Percentiles rank a stretch among this genome's conserved stretches.
Evolutionary conservation across 2,329 filamentous ascomycete genomes (phyloP).

Genomic region (Colletotrichum horii): DNA sequence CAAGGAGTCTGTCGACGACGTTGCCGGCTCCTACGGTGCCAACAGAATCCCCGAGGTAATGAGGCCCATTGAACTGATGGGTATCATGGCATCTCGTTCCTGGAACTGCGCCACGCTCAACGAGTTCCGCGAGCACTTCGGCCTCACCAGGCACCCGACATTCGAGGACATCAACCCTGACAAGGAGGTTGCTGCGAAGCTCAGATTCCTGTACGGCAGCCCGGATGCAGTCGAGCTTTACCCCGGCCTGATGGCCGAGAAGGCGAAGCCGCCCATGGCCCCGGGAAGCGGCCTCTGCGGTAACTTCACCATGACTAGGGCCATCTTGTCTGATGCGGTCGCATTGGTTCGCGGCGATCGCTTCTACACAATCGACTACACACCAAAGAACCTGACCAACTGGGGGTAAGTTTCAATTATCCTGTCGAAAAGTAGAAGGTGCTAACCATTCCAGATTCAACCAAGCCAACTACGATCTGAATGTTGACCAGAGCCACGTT

Average conservation of each 20-base stretch:
- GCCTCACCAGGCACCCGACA: constrained; percentile 56
- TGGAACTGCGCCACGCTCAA: constrained; percentile 67
- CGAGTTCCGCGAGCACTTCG: constrained; percentile 68
- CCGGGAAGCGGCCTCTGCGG: constrained; percentile 54
- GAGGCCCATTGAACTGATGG: constrained; percentile 62
- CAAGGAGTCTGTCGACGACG: constrained; percentile 58
- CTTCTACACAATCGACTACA: constrained; percentile 68
- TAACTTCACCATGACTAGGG: constrained; percentile 51
- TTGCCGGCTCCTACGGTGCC: constrained; percentile 48
- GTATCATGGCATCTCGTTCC: constrained; percentile 61
- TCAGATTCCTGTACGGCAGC: constrained; percentile 60
- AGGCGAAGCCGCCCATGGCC: constrained; percentile 54
- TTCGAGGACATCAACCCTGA: constrained; percentile 66
- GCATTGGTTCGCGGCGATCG: constrained; percentile 67
- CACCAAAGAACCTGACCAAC: constrained; percentile 66
- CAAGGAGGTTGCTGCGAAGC: constrained; percentile 54
- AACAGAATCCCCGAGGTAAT: constrained; percentile 62
- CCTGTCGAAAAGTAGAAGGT: not conserved
- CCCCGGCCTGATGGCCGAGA: constrained; percentile 44
- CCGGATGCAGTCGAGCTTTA: constrained; percentile 69
- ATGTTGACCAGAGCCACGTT: constrained; percentile 67
- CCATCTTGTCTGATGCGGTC: constrained; percentile 67
- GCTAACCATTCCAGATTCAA: constrained; percentile 28
- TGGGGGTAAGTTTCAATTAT: constrained; percentile 57
- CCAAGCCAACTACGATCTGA: constrained; percentile 59